Percentiles rank a stretch among this genome's conserved stretches.
Evolutionary conservation across 1,139 yeast species (phyloP).

Genomic region (Geotrichum histeridarum): DNA sequence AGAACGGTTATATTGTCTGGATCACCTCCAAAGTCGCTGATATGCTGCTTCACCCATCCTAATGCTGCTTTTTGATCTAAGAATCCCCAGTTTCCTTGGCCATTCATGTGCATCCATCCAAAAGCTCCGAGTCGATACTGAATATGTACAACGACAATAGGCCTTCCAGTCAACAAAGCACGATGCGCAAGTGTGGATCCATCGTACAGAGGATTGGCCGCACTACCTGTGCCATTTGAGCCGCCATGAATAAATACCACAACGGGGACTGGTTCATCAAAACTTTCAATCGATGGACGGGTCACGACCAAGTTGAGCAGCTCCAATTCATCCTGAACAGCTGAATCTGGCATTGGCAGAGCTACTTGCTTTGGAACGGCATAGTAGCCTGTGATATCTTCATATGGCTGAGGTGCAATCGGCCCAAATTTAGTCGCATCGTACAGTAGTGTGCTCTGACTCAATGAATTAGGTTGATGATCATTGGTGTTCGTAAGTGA

Average conservation of each 20-base stretch:
- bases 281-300: conserved; percentile 16
- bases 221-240: conserved; percentile 25
- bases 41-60: conserved; percentile 32
- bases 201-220: conserved; percentile 19
- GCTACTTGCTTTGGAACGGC: conserved; percentile 9
- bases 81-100: conserved; percentile 21
- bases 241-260: conserved; percentile 34
- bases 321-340: conserved; percentile 24
- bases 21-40: conserved; percentile 34
- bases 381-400: conserved; percentile 17
- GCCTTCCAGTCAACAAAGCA: conserved; percentile 28
- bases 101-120: conserved; percentile 27
- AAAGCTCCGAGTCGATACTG: conserved; percentile 32
- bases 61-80: conserved; percentile 27
- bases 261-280: conserved; percentile 26
- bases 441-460: not conserved
- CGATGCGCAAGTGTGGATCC: conserved; percentile 25
- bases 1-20: conserved; percentile 29
- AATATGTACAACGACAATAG: conserved; percentile 30
- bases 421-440: conserved; percentile 20
- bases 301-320: conserved; percentile 26
- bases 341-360: conserved; percentile 10
- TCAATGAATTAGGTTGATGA: too few relatives aligned
- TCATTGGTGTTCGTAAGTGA: too few relatives aligned
- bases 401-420: conserved; percentile 17